phyloP scores from a whole-genome alignment of 2,329 filamentous ascomycete species.

The Phyllosticta citribraziliensis region DNA sequence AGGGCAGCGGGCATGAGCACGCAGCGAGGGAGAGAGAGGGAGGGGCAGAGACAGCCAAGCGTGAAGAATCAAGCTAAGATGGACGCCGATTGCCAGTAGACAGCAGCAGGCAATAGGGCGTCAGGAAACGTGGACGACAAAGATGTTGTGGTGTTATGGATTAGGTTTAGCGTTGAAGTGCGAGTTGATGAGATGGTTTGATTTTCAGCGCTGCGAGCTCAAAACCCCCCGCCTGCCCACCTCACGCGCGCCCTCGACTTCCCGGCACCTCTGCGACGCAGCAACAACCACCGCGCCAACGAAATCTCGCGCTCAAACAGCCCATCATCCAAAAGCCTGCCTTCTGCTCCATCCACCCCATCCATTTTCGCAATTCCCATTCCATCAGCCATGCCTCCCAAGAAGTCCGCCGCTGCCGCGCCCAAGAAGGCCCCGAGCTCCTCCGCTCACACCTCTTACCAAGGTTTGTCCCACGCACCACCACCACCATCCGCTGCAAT shows the following conservation, averaged over 20 bases:
- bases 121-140: background rate
- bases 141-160: constrained; percentile 6
- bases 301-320: background rate
- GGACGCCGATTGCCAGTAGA: no score
- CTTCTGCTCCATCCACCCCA: constrained; percentile 18
- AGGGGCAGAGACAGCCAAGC: no score
- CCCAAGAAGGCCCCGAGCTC: constrained; percentile 48
- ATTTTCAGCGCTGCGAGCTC: constrained; percentile 7
- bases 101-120: background rate
- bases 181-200: constrained; percentile 7
- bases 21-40: background rate
- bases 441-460: constrained; percentile 53
- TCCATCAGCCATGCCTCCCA: constrained; percentile 50
- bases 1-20: constrained; percentile 1
- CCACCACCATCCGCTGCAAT: constrained; percentile 33
- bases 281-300: background rate
- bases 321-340: constrained; percentile 27
- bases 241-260: constrained; percentile 6
- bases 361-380: constrained; percentile 8
- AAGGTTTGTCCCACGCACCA: constrained; percentile 44
- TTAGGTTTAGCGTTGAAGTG: constrained; percentile 9
- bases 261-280: constrained; percentile 2
- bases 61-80: no score
- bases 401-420: constrained; percentile 48
- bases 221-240: constrained; percentile 4